Conservation (phyloP, 23 red algal genomes). For the Gracilariopsis chorda region DNA sequence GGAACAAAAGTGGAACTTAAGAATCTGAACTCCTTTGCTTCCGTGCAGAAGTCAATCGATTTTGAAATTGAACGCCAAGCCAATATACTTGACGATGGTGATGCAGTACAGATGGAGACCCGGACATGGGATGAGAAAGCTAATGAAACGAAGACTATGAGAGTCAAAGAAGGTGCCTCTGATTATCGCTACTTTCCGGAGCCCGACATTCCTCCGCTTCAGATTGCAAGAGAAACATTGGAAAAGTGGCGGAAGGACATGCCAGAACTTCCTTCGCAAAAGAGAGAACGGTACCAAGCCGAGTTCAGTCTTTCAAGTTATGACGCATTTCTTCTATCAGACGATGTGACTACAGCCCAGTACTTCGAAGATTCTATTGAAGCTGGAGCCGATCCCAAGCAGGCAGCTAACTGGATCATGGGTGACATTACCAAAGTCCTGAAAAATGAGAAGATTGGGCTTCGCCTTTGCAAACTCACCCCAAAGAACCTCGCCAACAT, state of each 20-base stretch:
- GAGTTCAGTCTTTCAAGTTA: slow-evolving; percentile 74
- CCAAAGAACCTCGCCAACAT: slow-evolving; percentile 69
- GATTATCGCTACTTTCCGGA: slow-evolving; percentile 99
- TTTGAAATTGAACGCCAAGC: slow-evolving; percentile 94
- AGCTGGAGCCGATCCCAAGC: slow-evolving; percentile 71
- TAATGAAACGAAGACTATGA: slow-evolving; percentile 66
- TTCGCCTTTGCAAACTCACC: slow-evolving; percentile 42
- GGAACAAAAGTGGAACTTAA: slow-evolving; percentile 97
- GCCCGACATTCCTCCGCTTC: slow-evolving; percentile 89
- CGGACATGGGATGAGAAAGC: slow-evolving; percentile 91
- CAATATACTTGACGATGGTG: slow-evolving; percentile 45
- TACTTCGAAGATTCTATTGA: slow-evolving; percentile 81
- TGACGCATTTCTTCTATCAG: slow-evolving; percentile 77
- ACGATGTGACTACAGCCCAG: slow-evolving; percentile 42
- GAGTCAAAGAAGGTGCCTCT: slow-evolving; percentile 88
- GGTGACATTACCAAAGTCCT: slow-evolving; percentile 83
- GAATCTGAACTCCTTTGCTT: slow-evolving; percentile 94
- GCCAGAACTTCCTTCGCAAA: slow-evolving; percentile 86
- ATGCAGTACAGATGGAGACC: slow-evolving; percentile 70
- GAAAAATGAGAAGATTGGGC: slow-evolving; percentile 53
- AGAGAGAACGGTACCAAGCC: slow-evolving; percentile 69
- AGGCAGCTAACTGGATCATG: slow-evolving; percentile 85
- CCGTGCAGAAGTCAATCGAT: slow-evolving; percentile 81
- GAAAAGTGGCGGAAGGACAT: slow-evolving; percentile 43
- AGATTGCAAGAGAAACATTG: slow-evolving; percentile 31